phyloP scores from a whole-genome alignment of 2,329 filamentous ascomycete species.

The Hypoxylon sp. region DNA sequence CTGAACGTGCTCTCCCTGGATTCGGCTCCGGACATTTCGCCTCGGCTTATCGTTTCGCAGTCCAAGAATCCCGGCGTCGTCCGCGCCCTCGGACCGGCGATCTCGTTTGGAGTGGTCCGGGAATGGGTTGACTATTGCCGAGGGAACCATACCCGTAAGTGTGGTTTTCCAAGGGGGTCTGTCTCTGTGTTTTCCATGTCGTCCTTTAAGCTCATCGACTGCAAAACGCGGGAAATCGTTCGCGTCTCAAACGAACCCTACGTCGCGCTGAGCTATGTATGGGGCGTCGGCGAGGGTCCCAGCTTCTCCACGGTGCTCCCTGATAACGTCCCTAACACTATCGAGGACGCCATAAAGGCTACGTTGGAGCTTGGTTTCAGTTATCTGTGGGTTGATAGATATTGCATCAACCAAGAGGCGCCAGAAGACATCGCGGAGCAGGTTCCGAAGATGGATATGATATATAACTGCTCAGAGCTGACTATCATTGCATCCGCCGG shows the following conservation, averaged over 20 bases:
- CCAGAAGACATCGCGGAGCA: not conserved
- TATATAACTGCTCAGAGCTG: not conserved
- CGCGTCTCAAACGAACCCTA: not conserved
- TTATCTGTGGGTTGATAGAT: conserved; percentile 2
- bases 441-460: not conserved
- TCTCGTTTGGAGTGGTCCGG: not conserved
- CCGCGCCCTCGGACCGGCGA: not conserved
- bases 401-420: not conserved
- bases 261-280: not conserved
- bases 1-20: not conserved
- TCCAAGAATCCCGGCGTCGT: not conserved
- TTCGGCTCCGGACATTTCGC: not conserved
- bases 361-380: not conserved
- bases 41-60: not conserved
- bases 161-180: not conserved
- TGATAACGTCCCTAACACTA: not conserved
- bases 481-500: not conserved
- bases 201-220: not conserved
- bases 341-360: not conserved
- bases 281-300: not conserved
- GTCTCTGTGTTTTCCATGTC: not conserved
- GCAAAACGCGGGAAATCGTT: not conserved
- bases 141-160: not conserved
- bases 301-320: not conserved
- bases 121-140: not conserved